Evolutionary conservation across 116 monocot genomes (phyloP).

Genomic region (Trichopus zeylanicus): DNA sequence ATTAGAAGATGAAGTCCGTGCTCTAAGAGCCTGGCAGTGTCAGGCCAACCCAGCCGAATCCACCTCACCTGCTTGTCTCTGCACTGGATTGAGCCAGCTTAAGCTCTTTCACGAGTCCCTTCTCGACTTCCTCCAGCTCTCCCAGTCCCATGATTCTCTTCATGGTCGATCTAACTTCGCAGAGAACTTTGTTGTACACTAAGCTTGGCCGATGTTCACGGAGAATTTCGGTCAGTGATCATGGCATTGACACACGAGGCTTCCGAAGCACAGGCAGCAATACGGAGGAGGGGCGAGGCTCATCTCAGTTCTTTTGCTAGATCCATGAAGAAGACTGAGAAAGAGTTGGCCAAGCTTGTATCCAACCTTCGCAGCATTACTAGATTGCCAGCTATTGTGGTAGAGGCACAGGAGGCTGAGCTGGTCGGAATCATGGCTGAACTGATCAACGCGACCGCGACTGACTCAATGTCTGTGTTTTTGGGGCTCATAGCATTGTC

Average conservation of each 20-base stretch:
- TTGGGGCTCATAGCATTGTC: constrained; percentile 1
- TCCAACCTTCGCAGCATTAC: constrained; percentile 1
- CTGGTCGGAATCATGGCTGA: constrained; percentile 19
- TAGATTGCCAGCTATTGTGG: background rate
- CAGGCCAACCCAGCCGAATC: background rate
- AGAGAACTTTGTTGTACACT: constrained; percentile 37
- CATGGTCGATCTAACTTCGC: constrained; percentile 20
- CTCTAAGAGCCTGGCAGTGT: constrained; percentile 7
- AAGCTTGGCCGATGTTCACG: constrained; percentile 42
- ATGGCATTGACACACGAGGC: constrained; percentile 21
- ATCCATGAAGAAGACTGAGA: constrained; percentile 16
- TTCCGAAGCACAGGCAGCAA: constrained; percentile 19
- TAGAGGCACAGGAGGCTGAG: constrained; percentile 11
- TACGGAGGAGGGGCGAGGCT: constrained; percentile 21
- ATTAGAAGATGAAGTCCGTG: constrained; percentile 13
- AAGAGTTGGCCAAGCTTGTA: constrained; percentile 22
- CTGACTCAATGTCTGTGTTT: constrained; percentile 18
- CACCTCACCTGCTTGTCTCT: background rate
- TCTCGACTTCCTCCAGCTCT: constrained; percentile 31
- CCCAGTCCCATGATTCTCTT: constrained; percentile 26
- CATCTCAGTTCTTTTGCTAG: constrained; percentile 12
- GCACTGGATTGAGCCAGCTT: constrained; percentile 11
- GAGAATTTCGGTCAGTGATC: constrained; percentile 24
- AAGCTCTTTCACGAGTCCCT: constrained; percentile 18
- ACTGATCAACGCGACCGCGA: constrained; percentile 4